These are phyloP conservation scores for Phytophthora pini DNA, from an alignment of 352 stramenopile genomes.

Conservation along the genomic window DNA sequence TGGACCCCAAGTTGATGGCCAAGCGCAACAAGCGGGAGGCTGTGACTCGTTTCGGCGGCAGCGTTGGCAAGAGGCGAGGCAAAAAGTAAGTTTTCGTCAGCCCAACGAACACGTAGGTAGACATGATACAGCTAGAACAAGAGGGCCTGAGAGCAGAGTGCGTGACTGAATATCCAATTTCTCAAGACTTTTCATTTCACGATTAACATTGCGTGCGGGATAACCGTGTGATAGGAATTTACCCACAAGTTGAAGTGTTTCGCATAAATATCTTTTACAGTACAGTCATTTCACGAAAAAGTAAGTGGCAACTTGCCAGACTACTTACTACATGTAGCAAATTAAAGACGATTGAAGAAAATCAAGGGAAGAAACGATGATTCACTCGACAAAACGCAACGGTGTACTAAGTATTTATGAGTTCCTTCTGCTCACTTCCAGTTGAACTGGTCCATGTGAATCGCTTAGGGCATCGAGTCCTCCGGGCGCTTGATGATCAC, in stretches of 20 bases:
- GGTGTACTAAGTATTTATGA: slow-evolving; percentile 14
- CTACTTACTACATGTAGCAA: too few species aligned
- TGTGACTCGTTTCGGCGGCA: slow-evolving; percentile 79
- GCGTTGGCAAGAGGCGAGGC: slow-evolving; percentile 80
- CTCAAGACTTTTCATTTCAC: slow-evolving; percentile 17
- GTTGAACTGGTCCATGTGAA: slow-evolving; percentile 17
- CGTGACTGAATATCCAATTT: slow-evolving; percentile 39
- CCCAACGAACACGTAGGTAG: slow-evolving; percentile 30
- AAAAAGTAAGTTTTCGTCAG: slow-evolving; percentile 34
- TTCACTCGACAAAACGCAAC: slow-evolving; percentile 15
- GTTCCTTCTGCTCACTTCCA: slow-evolving; percentile 16
- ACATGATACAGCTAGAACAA: slow-evolving; percentile 38
- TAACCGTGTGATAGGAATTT: too few species aligned
- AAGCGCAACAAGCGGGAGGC: slow-evolving; percentile 88
- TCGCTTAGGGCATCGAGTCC: slow-evolving; percentile 48
- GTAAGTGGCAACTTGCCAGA: too few species aligned
- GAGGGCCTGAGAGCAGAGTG: slow-evolving; percentile 9
- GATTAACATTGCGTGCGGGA: too few species aligned
- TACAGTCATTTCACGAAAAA: too few species aligned
- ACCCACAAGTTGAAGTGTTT: neutral
- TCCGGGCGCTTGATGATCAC: slow-evolving; percentile 65
- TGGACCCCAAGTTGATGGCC: slow-evolving; percentile 96
- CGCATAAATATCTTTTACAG: too few species aligned
- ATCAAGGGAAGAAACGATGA: neutral
- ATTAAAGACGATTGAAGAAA: neutral